Conservation (phyloP, 768 basidiomycete genomes). For the Macrocybe gigantea region DNA sequence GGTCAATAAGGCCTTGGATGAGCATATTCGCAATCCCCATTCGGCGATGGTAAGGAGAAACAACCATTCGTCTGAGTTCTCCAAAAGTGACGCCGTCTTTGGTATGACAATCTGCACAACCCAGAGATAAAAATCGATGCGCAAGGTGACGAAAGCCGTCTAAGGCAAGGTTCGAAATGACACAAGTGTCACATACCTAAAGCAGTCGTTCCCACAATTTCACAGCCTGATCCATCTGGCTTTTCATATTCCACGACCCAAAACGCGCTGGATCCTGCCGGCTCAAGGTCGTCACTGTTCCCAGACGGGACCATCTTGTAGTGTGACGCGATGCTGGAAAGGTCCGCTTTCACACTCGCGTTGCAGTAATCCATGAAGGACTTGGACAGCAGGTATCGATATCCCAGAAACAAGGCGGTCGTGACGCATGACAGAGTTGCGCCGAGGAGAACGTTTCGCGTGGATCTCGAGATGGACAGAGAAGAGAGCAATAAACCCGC, state of each 20-base stretch:
- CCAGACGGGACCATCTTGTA: conserved; percentile 9
- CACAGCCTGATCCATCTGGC: conserved; percentile 3
- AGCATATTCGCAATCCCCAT: conserved; percentile 7
- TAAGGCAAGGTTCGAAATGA: no score
- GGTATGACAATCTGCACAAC: conserved; percentile 3
- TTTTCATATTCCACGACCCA: conserved; percentile 16
- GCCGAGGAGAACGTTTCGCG: not conserved
- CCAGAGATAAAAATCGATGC: no score
- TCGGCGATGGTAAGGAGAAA: conserved; percentile 10
- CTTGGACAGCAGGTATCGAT: conserved; percentile 8
- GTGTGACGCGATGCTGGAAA: conserved; percentile 11
- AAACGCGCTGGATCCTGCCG: conserved; percentile 12
- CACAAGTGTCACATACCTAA: conserved; percentile 8
- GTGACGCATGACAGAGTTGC: conserved; percentile 1
- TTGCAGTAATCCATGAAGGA: conserved; percentile 5
- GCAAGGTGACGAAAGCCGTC: no score
- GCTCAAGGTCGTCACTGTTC: not conserved
- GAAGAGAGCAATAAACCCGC: not conserved
- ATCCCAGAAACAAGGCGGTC: conserved; percentile 3
- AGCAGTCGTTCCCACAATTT: conserved; percentile 15
- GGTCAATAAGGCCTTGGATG: conserved; percentile 3
- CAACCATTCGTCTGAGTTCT: conserved; percentile 8
- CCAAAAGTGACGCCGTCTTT: conserved; percentile 1
- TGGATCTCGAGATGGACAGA: not conserved
- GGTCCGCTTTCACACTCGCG: conserved; percentile 10